A percentile compares a stretch with the other conserved stretches of the same genome.
These are phyloP conservation scores for Eremothecium sinecaudum DNA, from an alignment of 1,139 yeast genomes.

Conservation along the genomic window DNA sequence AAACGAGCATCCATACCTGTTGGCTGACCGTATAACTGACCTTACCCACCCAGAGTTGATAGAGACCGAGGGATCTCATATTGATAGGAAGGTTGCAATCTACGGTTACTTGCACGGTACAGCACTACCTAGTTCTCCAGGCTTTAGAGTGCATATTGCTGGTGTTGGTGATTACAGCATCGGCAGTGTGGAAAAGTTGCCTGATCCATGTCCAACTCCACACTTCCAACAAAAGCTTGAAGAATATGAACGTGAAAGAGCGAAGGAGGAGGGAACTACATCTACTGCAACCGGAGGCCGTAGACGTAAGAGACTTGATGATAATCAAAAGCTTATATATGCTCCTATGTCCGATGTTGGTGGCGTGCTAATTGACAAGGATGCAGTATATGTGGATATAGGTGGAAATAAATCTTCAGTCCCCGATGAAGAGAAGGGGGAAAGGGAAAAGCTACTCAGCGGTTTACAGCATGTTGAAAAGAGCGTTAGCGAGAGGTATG, in stretches of 20 bases:
- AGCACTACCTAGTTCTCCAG: constrained; percentile 54
- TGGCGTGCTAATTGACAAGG: constrained; percentile 92
- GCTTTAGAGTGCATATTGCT: constrained; percentile 83
- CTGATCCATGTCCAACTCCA: constrained; percentile 99
- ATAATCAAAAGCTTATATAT: constrained; percentile 84
- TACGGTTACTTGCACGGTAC: constrained; percentile 96
- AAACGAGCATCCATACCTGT: constrained; percentile 90
- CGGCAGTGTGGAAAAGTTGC: constrained; percentile 71
- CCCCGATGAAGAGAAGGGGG: constrained; percentile 62
- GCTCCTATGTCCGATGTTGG: constrained; percentile 99
- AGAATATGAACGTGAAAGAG: constrained; percentile 59
- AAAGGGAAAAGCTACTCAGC: constrained; percentile 76
- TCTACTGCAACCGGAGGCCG: constrained; percentile 48
- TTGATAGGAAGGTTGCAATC: constrained; percentile 81
- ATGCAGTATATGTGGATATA: constrained; percentile 91
- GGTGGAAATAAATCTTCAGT: constrained; percentile 51
- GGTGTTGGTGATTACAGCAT: constrained; percentile 89
- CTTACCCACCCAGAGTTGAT: constrained; percentile 83
- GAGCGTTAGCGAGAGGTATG: constrained; percentile 53
- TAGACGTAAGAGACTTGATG: constrained; percentile 86
- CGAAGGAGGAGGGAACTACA: constrained; percentile 46
- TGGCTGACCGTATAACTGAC: constrained; percentile 91
- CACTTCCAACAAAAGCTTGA: constrained; percentile 78
- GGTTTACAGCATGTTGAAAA: constrained; percentile 63
- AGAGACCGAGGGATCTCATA: constrained; percentile 60